Evolutionary conservation across 2,329 filamentous ascomycete genomes (phyloP), one percentile per base, ranked within the genome.

Genomic region (Paracoccidioides brasiliensis): DNA sequence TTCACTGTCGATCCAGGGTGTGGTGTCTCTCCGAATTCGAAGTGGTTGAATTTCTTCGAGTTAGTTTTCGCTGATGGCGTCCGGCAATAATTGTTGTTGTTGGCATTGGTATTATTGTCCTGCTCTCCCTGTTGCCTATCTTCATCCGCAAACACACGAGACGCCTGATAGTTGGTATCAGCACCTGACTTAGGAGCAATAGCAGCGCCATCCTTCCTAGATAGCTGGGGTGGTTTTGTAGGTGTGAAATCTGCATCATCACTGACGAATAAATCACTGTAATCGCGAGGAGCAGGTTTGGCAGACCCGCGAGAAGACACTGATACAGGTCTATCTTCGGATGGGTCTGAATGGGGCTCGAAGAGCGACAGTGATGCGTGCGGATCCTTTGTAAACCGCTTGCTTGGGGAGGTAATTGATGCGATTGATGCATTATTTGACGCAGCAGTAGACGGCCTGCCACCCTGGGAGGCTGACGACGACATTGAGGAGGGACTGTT

Each of bases 21-120:
- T 33, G 48, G 57, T 59, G 56, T 60, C 73, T 67, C 83, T 56
- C 79, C 82, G 66, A 95, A 86, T 57, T 90, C 84, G 67, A 95
- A 95, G 71, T 97, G 91, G 57, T 85, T 77, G 73, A 83, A 96
- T 70, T 89, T 94, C 66, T 82, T 82, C 2, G 87, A 80, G 68
- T 93, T 81, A 5, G 86, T 84, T 64, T 85, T 81, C 61, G 73
- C 72, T 33, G 4, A 8, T 32, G 28, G 22, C 22, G 22, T 22
- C 22, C 22, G 22, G 22, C 22, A 1, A 22, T 22, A 1, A 2
- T 22, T 22, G 22, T 22, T 22, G 22, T 22, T 22, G 22, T 22
- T 22, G 22, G 22, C 2, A 22, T 22, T 52, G 22, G 12, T 22
- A 38, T 64, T 67, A 46, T 64, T 65, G 54, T 78, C 59, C 28